A percentile compares a stretch with the other conserved stretches of the same genome.
phyloP scores from a whole-genome alignment of 768 basidiomycete species.

The Xerocomus spinulosus region DNA sequence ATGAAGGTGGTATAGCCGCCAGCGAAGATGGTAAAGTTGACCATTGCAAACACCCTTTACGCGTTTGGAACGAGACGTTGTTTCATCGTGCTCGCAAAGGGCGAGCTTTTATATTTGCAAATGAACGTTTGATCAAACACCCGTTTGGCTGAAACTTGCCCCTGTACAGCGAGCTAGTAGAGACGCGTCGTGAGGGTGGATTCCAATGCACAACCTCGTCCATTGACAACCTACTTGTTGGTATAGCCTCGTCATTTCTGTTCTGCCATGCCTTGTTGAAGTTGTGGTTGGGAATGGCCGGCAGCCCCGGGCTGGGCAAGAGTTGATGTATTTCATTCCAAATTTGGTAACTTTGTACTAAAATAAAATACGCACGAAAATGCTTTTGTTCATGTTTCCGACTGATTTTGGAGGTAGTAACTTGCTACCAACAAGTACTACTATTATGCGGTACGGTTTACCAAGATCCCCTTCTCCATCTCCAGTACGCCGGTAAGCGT shows the following conservation, averaged over 20 bases:
- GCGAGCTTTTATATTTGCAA: background rate
- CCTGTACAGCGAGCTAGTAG: too few species aligned
- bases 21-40: conserved; percentile 63
- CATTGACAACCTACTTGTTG: too few species aligned
- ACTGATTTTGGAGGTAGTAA: background rate
- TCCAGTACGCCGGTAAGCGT: conserved; percentile 37
- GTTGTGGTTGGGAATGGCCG: too few species aligned
- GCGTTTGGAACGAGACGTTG: background rate
- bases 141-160: too few species aligned
- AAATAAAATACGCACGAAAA: background rate
- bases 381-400: conserved; percentile 3
- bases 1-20: conserved; percentile 61
- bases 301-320: too few species aligned
- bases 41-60: conserved; percentile 39
- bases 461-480: conserved; percentile 51
- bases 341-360: background rate
- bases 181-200: too few species aligned
- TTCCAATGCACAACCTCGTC: too few species aligned
- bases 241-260: too few species aligned
- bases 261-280: too few species aligned
- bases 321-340: too few species aligned
- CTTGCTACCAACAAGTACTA: background rate
- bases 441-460: conserved; percentile 49
- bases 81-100: background rate
- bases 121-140: too few species aligned